Evolutionary conservation across 148 eudicot species (phyloP).

Genomic region (Euryodendron excelsum): DNA sequence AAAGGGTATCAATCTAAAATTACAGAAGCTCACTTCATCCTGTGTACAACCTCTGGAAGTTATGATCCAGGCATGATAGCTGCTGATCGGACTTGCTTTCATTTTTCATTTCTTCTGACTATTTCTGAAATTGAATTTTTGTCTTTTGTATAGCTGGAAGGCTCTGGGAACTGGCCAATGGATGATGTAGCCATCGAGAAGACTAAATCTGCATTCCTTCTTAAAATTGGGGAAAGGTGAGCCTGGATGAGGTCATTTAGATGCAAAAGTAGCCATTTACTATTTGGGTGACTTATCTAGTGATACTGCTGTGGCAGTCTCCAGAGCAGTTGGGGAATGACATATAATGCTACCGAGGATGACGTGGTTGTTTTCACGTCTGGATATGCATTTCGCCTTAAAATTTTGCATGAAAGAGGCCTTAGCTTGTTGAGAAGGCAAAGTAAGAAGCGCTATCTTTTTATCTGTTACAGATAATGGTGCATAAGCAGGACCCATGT

Average conservation of each 20-base stretch:
- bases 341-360: conserved; percentile 72
- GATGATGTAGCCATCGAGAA: conserved; percentile 86
- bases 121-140: conserved; percentile 2
- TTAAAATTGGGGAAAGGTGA: conserved; percentile 90
- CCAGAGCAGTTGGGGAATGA: conserved; percentile 52
- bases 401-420: conserved; percentile 88
- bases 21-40: conserved; percentile 49
- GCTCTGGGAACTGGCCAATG: conserved; percentile 98
- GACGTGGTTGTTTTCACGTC: conserved; percentile 71
- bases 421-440: conserved; percentile 55
- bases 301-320: conserved; percentile 46
- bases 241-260: conserved; percentile 17
- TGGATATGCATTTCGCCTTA: conserved; percentile 92
- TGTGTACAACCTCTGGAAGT: conserved; percentile 82
- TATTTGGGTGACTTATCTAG: conserved; percentile 9
- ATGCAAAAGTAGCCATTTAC: neutral
- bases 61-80: conserved; percentile 68
- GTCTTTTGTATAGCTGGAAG: conserved; percentile 64
- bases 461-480: neutral
- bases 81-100: conserved; percentile 8
- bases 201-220: conserved; percentile 87
- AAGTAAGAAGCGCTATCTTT: conserved; percentile 36
- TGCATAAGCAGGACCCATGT: conserved; percentile 11
- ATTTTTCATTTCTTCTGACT: neutral
- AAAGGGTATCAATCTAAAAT: conserved; percentile 30